phyloP scores from a whole-genome alignment of 1,284 basidiomycete species.

The Boletus mariae region DNA sequence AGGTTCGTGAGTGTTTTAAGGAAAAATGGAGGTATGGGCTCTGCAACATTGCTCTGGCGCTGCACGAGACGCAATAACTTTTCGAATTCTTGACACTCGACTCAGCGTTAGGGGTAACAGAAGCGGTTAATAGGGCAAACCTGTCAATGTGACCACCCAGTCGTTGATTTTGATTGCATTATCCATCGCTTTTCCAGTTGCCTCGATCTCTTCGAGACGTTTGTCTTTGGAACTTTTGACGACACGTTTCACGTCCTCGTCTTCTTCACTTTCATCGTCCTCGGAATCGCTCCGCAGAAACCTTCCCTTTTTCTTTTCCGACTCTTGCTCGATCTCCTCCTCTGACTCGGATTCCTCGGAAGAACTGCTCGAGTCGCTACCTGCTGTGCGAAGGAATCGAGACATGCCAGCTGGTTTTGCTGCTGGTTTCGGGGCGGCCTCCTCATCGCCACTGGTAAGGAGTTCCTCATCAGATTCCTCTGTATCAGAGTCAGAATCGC shows the following conservation, averaged over 20 bases:
- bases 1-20: slow-evolving; percentile 76
- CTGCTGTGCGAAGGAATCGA: slow-evolving; percentile 64
- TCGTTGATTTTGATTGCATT: slow-evolving; percentile 96
- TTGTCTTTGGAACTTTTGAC: slow-evolving; percentile 88
- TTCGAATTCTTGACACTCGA: slow-evolving; percentile 78
- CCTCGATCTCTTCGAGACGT: slow-evolving; percentile 85
- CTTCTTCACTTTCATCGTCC: slow-evolving; percentile 65
- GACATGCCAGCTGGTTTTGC: slow-evolving; percentile 65
- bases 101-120: slow-evolving; percentile 5
- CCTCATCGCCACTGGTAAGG: slow-evolving; percentile 73
- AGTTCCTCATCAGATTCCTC: slow-evolving; percentile 81
- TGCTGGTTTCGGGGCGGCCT: slow-evolving; percentile 47
- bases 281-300: slow-evolving; percentile 52
- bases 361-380: slow-evolving; percentile 40
- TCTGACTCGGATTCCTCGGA: slow-evolving; percentile 46
- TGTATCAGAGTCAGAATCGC: slow-evolving; percentile 76
- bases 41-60: slow-evolving; percentile 82
- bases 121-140: slow-evolving; percentile 39
- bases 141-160: slow-evolving; percentile 90
- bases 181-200: slow-evolving; percentile 85
- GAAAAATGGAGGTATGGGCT: slow-evolving; percentile 87
- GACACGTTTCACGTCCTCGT: slow-evolving; percentile 67
- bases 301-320: slow-evolving; percentile 47
- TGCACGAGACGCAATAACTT: slow-evolving; percentile 89
- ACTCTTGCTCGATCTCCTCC: slow-evolving; percentile 41